Conservation (phyloP, 768 basidiomycete species). For the Melanogaster broomeanus region DNA sequence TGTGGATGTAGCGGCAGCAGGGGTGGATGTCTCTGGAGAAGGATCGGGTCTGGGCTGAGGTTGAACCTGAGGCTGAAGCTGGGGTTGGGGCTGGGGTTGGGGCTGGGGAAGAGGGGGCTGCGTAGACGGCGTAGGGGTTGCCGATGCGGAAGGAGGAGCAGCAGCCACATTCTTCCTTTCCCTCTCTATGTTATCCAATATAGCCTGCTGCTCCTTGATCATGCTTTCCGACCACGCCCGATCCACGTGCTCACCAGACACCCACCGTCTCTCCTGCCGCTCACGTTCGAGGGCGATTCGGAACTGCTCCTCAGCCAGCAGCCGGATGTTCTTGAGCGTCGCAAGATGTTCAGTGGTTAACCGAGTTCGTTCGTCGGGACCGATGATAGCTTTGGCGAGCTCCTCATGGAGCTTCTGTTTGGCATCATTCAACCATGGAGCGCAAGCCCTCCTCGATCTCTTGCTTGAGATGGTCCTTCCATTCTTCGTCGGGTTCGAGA, state of each 20-base stretch:
- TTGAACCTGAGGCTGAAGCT: not conserved
- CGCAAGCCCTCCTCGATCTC: constrained; percentile 51
- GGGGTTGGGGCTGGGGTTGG: not conserved
- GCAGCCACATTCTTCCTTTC: constrained; percentile 29
- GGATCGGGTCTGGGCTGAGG: not conserved
- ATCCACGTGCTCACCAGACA: constrained; percentile 38
- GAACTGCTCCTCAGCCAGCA: constrained; percentile 49
- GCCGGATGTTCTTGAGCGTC: constrained; percentile 45
- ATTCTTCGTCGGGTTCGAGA: constrained; percentile 54
- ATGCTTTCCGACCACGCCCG: constrained; percentile 34
- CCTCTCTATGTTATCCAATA: constrained; percentile 51
- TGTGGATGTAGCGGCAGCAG: constrained; percentile 2
- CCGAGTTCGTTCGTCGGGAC: constrained; percentile 34
- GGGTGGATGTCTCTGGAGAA: constrained; percentile 5
- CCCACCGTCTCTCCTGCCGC: constrained; percentile 52
- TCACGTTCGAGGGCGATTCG: constrained; percentile 46
- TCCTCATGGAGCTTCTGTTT: constrained; percentile 57
- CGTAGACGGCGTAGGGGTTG: constrained; percentile 8
- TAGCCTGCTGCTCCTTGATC: constrained; percentile 42
- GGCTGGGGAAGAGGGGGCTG: not conserved
- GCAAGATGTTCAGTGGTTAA: constrained; percentile 40
- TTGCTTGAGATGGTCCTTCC: constrained; percentile 49
- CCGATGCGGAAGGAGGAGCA: not conserved
- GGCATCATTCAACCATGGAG: constrained; percentile 56
- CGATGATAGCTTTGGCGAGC: constrained; percentile 44